These are phyloP conservation scores for Cordyceps fumosorosea DNA, from an alignment of 2,329 filamentous ascomycete species.

Conservation along the genomic window DNA sequence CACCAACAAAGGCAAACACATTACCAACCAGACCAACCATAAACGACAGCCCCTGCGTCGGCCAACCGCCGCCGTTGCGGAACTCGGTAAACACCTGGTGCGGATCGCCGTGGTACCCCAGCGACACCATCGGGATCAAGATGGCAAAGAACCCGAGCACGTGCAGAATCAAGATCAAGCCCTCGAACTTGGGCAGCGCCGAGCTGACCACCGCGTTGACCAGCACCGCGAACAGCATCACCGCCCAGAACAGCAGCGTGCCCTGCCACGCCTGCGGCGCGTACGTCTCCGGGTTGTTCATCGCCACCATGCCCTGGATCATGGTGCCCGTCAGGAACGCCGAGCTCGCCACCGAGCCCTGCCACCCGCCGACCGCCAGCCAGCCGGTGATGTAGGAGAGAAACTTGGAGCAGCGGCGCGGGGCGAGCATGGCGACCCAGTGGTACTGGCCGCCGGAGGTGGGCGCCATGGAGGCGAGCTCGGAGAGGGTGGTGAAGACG, in stretches of 20 bases:
- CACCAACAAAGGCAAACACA: constrained; percentile 28
- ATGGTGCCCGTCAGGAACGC: constrained; percentile 21
- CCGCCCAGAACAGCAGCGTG: constrained; percentile 11
- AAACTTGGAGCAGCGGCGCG: constrained; percentile 37
- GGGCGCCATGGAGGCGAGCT: constrained; percentile 36
- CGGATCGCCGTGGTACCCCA: constrained; percentile 26
- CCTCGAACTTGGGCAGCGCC: constrained; percentile 44
- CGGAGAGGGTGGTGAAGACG: constrained; percentile 26
- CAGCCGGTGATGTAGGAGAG: constrained; percentile 23
- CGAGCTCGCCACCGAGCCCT: constrained; percentile 20
- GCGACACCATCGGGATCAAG: constrained; percentile 24
- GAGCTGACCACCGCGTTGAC: constrained; percentile 37
- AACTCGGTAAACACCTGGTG: constrained; percentile 38
- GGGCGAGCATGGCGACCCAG: constrained; percentile 45
- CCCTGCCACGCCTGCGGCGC: constrained; percentile 5
- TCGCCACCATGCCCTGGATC: constrained; percentile 19
- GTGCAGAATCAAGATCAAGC: constrained; percentile 42
- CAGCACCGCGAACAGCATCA: constrained; percentile 12
- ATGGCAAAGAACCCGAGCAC: constrained; percentile 30
- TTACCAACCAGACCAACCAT: constrained; percentile 38
- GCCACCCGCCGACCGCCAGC: constrained; percentile 23
- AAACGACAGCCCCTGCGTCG: constrained; percentile 25
- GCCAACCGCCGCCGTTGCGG: constrained; percentile 38
- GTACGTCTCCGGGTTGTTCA: constrained; percentile 6
- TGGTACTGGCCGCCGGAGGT: constrained; percentile 50